Base-by-base conservation (phyloP, 768 basidiomycete genomes). In the Collybia nuda region DNA sequence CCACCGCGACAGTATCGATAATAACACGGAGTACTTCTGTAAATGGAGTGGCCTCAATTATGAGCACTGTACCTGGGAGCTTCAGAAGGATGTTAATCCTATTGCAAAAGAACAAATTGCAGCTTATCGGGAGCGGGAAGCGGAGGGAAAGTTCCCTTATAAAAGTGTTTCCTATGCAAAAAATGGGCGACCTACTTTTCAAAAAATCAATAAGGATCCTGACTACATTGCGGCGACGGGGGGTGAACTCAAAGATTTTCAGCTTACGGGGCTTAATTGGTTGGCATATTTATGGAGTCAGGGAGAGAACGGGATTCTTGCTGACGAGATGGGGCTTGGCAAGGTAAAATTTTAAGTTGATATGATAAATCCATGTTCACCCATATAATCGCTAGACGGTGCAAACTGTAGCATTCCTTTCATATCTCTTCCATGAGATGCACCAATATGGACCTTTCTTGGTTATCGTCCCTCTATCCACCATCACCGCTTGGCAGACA, bases 321-420 rank as follows among this genome's bases (percentile, higher is more conserved):
- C 97, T 0, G 97, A 99, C 62, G 97, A 99, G 79, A 99, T 98
- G 97, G 97, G 97, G 66, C 87, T 99, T 21, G 97, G 97, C 47
- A 99, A 99, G 83, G 81, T 89, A 55, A 40, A 58, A 29, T 53
- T 56, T 8, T 15, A 52, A 35, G 26, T 22, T 41, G 19, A 18
- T n/a, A 29, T 42, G 18, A 42, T 29, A 0, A n/a, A 48, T 40
- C 47, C 5, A 29, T 40, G 40, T 51, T 56, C 19, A 40, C 56
- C 50, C 17, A 51, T n/a, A 52, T 9, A 14, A 54, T 36, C 37
- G 32, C 2, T 53, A 93, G 89, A 93, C 90, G 17, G 95, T 99
- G 6, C 97, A 99, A 76, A 95, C 95, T 0, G 96, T 98, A 9
- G 71, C 94, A 0, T 96, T 95, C 73, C 78, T 99, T 21, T 94